Evolutionary conservation across 495 filamentous ascomycete species (phyloP).

Genomic region (Podospora pseudopauciseta): DNA sequence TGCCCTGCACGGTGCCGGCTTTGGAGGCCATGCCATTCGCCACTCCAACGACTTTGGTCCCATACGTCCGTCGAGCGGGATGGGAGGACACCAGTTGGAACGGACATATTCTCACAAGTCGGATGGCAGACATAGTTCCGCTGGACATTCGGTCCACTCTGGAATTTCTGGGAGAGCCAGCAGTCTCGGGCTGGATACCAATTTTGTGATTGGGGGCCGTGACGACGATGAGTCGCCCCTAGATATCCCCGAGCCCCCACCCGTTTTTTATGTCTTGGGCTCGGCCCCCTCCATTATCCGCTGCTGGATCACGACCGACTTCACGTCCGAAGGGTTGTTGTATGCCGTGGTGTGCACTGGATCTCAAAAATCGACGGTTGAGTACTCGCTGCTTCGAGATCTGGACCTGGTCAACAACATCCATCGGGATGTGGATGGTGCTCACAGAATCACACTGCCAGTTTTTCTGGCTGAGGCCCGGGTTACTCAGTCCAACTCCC

Average conservation of each 20-base stretch:
- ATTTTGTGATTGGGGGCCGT: constrained; percentile 59
- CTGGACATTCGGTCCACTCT: constrained; percentile 66
- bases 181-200: constrained; percentile 75
- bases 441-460: constrained; percentile 65
- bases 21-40: constrained; percentile 74
- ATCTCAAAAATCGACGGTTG: constrained; percentile 77
- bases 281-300: constrained; percentile 90
- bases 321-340: constrained; percentile 78
- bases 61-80: constrained; percentile 70
- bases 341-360: constrained; percentile 93
- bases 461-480: constrained; percentile 90
- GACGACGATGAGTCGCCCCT: constrained; percentile 62
- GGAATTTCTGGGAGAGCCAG: constrained; percentile 70
- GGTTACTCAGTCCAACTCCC: constrained; percentile 68
- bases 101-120: constrained; percentile 91
- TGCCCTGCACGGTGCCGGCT: constrained; percentile 80
- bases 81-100: constrained; percentile 77
- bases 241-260: constrained; percentile 67
- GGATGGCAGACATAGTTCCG: constrained; percentile 91
- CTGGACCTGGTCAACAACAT: constrained; percentile 68
- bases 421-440: constrained; percentile 56
- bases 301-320: constrained; percentile 86
- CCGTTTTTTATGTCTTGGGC: constrained; percentile 76
- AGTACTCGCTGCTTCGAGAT: constrained; percentile 65
- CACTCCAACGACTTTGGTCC: constrained; percentile 77